phyloP scores from a whole-genome alignment of 441 rosid genomes.

The Gossypium armourianum region DNA sequence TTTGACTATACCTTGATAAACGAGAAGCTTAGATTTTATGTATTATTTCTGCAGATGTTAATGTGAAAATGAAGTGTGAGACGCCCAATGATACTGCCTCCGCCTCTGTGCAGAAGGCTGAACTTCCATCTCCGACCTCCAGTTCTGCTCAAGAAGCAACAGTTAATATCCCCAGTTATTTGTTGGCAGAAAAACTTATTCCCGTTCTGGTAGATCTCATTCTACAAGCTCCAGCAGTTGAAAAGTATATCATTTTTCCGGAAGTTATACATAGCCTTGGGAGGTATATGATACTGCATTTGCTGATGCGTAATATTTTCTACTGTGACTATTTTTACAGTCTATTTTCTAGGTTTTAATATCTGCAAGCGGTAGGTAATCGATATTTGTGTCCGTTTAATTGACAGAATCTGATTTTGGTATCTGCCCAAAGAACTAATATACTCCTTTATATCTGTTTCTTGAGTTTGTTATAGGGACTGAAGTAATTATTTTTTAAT shows the following conservation, averaged over 20 bases:
- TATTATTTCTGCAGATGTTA: slow-evolving; percentile 29
- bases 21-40: slow-evolving; percentile 18
- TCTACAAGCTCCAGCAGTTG: slow-evolving; percentile 55
- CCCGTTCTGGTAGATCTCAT: slow-evolving; percentile 69
- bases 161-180: slow-evolving; percentile 35
- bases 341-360: neutral
- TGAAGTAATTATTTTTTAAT: neutral
- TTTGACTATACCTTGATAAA: slow-evolving; percentile 13
- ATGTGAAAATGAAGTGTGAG: slow-evolving; percentile 23
- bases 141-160: slow-evolving; percentile 25
- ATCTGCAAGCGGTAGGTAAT: neutral
- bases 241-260: slow-evolving; percentile 58
- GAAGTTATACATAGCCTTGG: slow-evolving; percentile 80
- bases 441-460: neutral
- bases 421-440: neutral
- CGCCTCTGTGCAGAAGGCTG: slow-evolving; percentile 29
- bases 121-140: slow-evolving; percentile 27
- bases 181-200: slow-evolving; percentile 76
- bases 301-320: neutral
- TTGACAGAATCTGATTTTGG: neutral
- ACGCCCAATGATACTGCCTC: slow-evolving; percentile 37
- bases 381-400: neutral
- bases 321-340: neutral
- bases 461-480: neutral
- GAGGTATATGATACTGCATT: slow-evolving; percentile 41